Evolutionary conservation across 192 early-diverging fungal species (phyloP).

Genomic region (Helicostylum pulchrum): DNA sequence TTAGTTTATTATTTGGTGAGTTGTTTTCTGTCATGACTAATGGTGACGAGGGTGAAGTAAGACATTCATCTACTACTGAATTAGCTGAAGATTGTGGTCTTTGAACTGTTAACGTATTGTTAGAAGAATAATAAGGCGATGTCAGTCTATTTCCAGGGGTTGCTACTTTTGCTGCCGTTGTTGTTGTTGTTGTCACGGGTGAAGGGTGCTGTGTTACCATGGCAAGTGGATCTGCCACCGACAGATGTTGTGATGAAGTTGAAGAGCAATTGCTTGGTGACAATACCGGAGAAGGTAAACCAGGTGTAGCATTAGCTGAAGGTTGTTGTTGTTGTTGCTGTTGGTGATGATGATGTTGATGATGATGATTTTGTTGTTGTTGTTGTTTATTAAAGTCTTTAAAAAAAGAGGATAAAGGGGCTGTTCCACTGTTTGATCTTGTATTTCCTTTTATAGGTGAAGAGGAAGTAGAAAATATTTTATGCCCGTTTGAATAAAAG

Average conservation of each 20-base stretch:
- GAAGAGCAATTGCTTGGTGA: conserved; percentile 5
- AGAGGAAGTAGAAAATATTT: background rate
- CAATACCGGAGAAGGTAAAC: conserved; percentile 7
- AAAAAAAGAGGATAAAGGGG: conserved; percentile 4
- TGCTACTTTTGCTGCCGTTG: background rate
- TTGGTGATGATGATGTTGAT: background rate
- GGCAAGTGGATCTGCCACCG: conserved; percentile 14
- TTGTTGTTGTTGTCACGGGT: conserved; percentile 19
- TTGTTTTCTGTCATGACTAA: too few species aligned
- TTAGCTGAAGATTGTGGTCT: too few species aligned
- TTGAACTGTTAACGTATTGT: background rate
- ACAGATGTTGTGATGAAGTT: conserved; percentile 1
- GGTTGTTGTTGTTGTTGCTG: background rate
- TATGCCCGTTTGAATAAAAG: background rate
- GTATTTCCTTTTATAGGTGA: background rate
- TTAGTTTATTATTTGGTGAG: background rate
- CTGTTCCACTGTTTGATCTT: background rate
- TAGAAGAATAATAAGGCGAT: conserved; percentile 3
- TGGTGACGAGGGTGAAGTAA: too few species aligned
- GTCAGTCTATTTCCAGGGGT: conserved; percentile 11
- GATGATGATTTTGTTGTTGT: background rate
- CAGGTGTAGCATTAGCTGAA: background rate
- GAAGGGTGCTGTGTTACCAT: conserved; percentile 13
- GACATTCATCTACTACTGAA: too few species aligned
- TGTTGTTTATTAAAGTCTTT: background rate